phyloP scores from a whole-genome alignment of 768 basidiomycete genomes.

The Lactarius sp. region DNA sequence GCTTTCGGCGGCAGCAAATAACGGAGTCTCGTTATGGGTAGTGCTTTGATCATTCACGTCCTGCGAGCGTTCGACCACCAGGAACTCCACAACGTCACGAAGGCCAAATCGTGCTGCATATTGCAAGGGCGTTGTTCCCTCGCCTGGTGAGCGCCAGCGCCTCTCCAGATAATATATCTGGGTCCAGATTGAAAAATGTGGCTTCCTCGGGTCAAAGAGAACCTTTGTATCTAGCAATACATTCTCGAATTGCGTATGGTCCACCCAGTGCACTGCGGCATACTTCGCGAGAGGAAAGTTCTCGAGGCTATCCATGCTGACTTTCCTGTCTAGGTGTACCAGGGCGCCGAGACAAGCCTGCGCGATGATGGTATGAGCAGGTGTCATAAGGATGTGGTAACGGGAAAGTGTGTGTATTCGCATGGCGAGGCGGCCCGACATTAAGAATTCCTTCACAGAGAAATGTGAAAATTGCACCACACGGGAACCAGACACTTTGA shows the following conservation, averaged over 20 bases:
- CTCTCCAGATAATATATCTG: background rate
- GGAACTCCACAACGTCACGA: too few species aligned
- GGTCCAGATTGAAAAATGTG: background rate
- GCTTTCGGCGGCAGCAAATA: too few species aligned
- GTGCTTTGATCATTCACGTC: too few species aligned
- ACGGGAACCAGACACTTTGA: background rate
- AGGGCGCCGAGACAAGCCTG: background rate
- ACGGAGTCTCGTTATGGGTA: too few species aligned
- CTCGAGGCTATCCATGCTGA: background rate
- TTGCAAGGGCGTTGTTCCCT: background rate
- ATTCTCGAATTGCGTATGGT: background rate
- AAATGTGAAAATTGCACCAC: background rate
- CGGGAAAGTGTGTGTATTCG: background rate
- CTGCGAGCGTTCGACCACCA: too few species aligned
- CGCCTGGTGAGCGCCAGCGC: too few species aligned
- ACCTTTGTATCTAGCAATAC: background rate
- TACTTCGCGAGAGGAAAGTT: background rate
- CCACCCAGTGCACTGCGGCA: background rate
- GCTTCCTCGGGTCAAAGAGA: background rate
- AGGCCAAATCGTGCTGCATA: too few species aligned
- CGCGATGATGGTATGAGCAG: background rate
- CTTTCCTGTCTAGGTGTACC: background rate
- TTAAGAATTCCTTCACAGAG: background rate
- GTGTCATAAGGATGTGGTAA: background rate
- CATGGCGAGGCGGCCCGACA: background rate